Evolutionary conservation across 306 rosid genomes (phyloP), one percentile per base, ranked within the genome.

Genomic region (Astragalus glycyphyllos): DNA sequence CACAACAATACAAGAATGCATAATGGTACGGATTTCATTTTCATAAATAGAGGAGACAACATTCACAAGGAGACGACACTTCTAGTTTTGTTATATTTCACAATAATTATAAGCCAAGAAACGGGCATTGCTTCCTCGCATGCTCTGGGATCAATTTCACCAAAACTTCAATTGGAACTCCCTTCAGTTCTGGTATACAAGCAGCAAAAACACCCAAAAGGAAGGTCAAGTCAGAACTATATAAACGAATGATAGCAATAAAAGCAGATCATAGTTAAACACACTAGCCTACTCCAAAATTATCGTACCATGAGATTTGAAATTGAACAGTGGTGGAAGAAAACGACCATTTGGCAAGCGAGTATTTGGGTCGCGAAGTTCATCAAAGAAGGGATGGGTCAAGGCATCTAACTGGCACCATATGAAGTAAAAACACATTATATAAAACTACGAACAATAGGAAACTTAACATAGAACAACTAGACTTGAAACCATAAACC

Each of bases 311-410:
- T 89, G 93, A 67, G 91, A 68, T 73, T 87, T 91, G 17, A 91
- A 91, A 82, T 87, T 91, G 79, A 91, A 89, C 47, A 91, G 78
- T 0, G 97, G 97, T 14, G 97, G 97, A 77, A 91, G 91, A 79
- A 84, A 82, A 47, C 97, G 93, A 70, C 97, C 96, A 67, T 83
- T 91, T 17, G 97, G 97, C 76, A 91, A 84, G 85, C 96, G 93
- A 14, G 87, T 63, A 41, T 84, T 87, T 4, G 80, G 80, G 41
- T 91, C 96, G 34, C 97, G 93, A 55, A 91, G 96, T 71, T 91
- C 97, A 37, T 91, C 96, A n/a, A 91, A 91, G 69, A 91, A 91
- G 34, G 89, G 84, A 76, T 91, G 97, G 61, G 67, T 87, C 83
- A 91, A 79, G 50, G 97, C 96, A 79, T 91, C 97, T 76, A 91